Conservation (phyloP, 345 rosid genomes). For the Aurinia saxatilis region DNA sequence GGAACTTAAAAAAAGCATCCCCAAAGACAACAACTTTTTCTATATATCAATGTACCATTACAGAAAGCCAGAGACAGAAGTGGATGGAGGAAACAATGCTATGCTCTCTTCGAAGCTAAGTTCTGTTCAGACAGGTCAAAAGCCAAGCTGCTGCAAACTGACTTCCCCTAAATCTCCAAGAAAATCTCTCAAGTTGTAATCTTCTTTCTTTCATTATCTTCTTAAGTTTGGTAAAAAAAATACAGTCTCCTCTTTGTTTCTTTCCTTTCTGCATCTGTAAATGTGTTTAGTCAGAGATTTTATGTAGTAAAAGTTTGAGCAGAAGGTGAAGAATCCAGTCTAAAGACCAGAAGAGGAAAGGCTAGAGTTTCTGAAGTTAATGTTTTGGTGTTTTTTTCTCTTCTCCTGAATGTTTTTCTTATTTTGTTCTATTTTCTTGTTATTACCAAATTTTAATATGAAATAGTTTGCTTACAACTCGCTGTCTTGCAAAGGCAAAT, state of each 20-base stretch:
- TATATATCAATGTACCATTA: slow-evolving; percentile 29
- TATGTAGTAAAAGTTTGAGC: slow-evolving; percentile 23
- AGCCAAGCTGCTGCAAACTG: slow-evolving; percentile 7
- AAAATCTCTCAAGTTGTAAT: slow-evolving; percentile 12
- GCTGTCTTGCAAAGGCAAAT: background rate
- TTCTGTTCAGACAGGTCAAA: background rate
- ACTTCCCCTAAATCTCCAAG: slow-evolving; percentile 11
- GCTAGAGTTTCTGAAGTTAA: slow-evolving; percentile 1
- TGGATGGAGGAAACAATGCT: background rate
- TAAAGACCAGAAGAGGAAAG: slow-evolving; percentile 20
- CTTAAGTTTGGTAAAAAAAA: slow-evolving; percentile 13
- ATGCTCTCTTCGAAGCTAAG: background rate
- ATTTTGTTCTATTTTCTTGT: background rate
- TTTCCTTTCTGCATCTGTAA: slow-evolving; percentile 25
- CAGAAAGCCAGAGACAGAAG: background rate
- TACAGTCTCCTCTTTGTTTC: background rate
- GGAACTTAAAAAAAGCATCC: slow-evolving; percentile 38
- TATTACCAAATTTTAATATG: background rate
- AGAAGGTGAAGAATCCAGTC: slow-evolving; percentile 13
- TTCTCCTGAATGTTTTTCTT: background rate
- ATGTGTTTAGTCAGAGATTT: slow-evolving; percentile 30
- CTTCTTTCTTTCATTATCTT: slow-evolving; percentile 7
- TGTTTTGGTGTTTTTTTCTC: background rate
- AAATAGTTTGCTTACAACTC: background rate
- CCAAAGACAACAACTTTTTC: background rate